Conservation (phyloP, 2,329 filamentous ascomycete genomes). For the Xylariaceae sp. region DNA sequence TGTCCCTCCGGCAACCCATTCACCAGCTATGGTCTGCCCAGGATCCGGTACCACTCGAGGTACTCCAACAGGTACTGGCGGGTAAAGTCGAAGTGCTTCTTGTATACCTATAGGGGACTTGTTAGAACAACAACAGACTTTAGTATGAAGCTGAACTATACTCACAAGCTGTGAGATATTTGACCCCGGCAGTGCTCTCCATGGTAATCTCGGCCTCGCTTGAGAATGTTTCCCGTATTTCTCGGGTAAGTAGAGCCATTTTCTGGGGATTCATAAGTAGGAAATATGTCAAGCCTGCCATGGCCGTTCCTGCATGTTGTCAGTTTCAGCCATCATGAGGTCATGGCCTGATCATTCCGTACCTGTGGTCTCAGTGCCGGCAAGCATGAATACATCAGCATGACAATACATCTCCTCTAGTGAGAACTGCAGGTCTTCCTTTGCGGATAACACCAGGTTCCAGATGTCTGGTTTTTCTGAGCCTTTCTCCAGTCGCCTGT, state of each 20-base stretch:
- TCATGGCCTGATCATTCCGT: not conserved
- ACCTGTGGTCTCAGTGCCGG: not conserved
- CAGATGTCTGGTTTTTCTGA: conserved; percentile 4
- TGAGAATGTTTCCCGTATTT: not conserved
- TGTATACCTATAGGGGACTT: not conserved
- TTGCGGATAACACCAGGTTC: not conserved
- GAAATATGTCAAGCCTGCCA: conserved; percentile 1
- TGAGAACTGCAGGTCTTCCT: not conserved
- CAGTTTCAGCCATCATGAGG: not conserved
- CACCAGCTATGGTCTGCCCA: not conserved
- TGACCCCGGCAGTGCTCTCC: not conserved
- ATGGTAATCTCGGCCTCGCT: not conserved
- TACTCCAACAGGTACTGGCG: conserved; percentile 1
- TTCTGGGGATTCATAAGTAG: not conserved
- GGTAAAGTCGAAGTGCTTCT: conserved; percentile 1
- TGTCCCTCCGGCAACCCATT: not conserved
- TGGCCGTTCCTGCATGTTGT: not conserved
- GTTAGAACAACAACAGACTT: not conserved
- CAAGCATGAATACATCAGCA: not conserved
- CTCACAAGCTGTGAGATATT: not conserved
- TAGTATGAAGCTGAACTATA: not conserved
- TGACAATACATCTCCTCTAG: not conserved
- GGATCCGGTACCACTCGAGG: not conserved
- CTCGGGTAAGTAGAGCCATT: not conserved
- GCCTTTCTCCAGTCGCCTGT: conserved; percentile 11